Evolutionary conservation across 1,284 basidiomycete genomes (phyloP), one percentile per base, ranked within the genome.

Genomic region (Marasmius sp.): DNA sequence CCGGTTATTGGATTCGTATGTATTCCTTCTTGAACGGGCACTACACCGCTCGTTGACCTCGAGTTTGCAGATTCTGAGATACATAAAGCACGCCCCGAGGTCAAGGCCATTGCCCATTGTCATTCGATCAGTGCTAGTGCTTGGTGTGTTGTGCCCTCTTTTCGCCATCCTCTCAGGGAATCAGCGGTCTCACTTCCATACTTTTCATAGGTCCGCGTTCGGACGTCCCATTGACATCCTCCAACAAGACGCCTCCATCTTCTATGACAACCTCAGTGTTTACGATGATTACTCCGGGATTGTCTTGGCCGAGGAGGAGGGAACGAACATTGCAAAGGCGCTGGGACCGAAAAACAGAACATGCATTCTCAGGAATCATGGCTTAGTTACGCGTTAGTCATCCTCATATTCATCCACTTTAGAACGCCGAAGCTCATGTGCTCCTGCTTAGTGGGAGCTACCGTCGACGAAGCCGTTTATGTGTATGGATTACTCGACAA

Each of bases 81-180:
- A 56, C 86, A 87, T 69, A 75, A 76, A 14, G 81, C 82, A n/a
- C 81, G 86, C 22, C 85, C 85, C 0, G 87, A 89, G 67, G 79
- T 88, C 18, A 67, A 84, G 39, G 86, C 86, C 45, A 86, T 85
- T 5, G 87, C 86, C 6, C 88, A 89, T 71, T 84, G 83, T 18
- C 87, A 90, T 71, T 84, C 82, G 5, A 73, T 83, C 33, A 77
- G 84, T 68, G 88, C 86, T n/a, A 85, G 85, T 67, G 82, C 86
- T 0, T 89, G 86, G 74, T 79, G 20, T 20, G 16, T 47, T 47
- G 16, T 8, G 16, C 41, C n/a, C 8, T 47, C 45, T 18, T 8
- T 47, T 14, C 2, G 41, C 11, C 41, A 47, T 6, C 20, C 27
- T 27, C 27, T 27, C 27, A 27, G 27, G 2, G 27, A 27, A n/a